Conservation (phyloP, 2,329 filamentous ascomycete species). For the Fusarium tjaetaba region DNA sequence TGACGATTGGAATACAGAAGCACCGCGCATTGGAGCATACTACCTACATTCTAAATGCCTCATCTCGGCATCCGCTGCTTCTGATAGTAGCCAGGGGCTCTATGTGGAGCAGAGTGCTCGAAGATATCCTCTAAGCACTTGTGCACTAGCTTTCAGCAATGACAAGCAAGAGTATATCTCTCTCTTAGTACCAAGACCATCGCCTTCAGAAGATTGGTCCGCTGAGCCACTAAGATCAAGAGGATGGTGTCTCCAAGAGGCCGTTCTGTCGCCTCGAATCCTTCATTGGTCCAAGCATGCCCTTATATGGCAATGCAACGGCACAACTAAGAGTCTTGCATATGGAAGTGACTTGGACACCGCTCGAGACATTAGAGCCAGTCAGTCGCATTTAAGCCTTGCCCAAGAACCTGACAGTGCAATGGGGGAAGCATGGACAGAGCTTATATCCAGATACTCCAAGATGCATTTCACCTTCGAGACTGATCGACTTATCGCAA, state of each 20-base stretch:
- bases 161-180: background rate
- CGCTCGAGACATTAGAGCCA: background rate
- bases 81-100: slow-evolving; percentile 5
- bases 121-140: background rate
- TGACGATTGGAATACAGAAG: slow-evolving; percentile 6
- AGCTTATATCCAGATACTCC: background rate
- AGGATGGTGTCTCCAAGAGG: slow-evolving; percentile 5
- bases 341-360: background rate
- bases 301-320: background rate
- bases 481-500: slow-evolving; percentile 4
- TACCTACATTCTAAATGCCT: slow-evolving; percentile 10
- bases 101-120: background rate
- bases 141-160: background rate
- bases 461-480: slow-evolving; percentile 10
- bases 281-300: background rate
- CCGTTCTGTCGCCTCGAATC: background rate
- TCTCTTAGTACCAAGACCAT: background rate
- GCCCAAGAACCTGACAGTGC: background rate
- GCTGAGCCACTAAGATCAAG: background rate
- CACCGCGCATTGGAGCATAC: slow-evolving; percentile 12
- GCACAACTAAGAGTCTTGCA: background rate
- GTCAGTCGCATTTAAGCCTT: background rate
- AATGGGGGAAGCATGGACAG: background rate
- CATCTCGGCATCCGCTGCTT: slow-evolving; percentile 5
- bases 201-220: background rate